phyloP scores from a whole-genome alignment of 257 asterid species.

The Agastache rugosa region DNA sequence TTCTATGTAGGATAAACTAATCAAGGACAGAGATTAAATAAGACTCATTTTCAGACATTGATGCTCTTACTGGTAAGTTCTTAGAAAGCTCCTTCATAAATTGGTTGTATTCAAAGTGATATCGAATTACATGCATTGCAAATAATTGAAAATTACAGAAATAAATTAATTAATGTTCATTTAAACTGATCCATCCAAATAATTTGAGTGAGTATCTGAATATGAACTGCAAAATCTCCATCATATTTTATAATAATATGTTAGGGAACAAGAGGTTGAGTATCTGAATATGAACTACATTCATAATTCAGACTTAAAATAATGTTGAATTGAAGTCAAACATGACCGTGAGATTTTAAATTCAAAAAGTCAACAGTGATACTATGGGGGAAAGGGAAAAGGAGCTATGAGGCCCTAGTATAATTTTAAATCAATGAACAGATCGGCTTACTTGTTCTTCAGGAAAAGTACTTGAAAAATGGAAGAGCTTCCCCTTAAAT shows the following conservation, averaged over 20 bases:
- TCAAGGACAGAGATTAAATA: conserved; percentile 9
- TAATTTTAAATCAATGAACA: conserved; percentile 14
- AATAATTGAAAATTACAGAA: not conserved
- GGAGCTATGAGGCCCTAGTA: conserved; percentile 7
- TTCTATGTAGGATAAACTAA: not conserved
- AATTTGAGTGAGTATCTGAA: conserved; percentile 19
- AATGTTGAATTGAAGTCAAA: not conserved
- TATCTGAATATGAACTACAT: not conserved
- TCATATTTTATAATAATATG: not conserved
- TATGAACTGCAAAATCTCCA: conserved; percentile 13
- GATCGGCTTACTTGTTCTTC: conserved; percentile 69
- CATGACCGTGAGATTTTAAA: not conserved
- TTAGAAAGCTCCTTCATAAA: not conserved
- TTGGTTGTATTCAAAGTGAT: not conserved
- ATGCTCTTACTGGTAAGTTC: not conserved
- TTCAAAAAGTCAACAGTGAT: conserved; percentile 13
- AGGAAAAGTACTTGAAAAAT: conserved; percentile 83
- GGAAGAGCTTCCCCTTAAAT: conserved; percentile 70
- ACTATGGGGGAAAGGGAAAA: not conserved
- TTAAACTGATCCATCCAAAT: conserved; percentile 10
- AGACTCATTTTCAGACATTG: conserved; percentile 5
- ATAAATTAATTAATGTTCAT: not conserved
- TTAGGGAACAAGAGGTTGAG: conserved; percentile 9
- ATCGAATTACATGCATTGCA: not conserved
- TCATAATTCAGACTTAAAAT: conserved; percentile 25